These are phyloP conservation scores for Rhizophora apiculata DNA, from an alignment of 345 rosid genomes.

Conservation along the genomic window DNA sequence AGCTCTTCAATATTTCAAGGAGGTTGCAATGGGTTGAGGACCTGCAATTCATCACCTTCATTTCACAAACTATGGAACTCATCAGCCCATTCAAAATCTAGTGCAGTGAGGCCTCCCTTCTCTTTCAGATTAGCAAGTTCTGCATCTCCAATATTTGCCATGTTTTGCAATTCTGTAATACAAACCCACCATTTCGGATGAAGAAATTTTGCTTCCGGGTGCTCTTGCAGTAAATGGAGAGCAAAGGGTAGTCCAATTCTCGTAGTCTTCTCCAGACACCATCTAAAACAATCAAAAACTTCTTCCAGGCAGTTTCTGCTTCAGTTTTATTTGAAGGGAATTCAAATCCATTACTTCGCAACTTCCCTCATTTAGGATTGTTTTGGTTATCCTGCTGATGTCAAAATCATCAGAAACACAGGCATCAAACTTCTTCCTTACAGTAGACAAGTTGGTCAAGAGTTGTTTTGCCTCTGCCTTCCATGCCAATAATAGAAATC, in stretches of 20 bases:
- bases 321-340: no score
- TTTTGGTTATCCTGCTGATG: conserved; percentile 19
- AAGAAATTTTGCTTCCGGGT: background rate
- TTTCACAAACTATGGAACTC: background rate
- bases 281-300: no score
- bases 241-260: no score
- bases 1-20: no score
- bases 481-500: conserved; percentile 28
- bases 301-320: no score
- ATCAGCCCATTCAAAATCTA: background rate
- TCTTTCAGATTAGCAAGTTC: background rate
- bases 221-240: no score
- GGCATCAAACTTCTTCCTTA: conserved; percentile 19
- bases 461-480: conserved; percentile 41
- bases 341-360: no score
- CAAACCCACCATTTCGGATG: background rate
- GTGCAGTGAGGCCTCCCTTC: background rate
- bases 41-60: background rate
- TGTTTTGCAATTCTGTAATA: conserved; percentile 2
- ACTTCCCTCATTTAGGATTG: background rate
- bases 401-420: conserved; percentile 33
- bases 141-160: conserved; percentile 4
- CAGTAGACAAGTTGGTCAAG: conserved; percentile 28
- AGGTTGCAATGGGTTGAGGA: no score
- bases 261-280: no score